Evolutionary conservation across 768 basidiomycete species (phyloP).

Genomic region (Naganishia antarctica): DNA sequence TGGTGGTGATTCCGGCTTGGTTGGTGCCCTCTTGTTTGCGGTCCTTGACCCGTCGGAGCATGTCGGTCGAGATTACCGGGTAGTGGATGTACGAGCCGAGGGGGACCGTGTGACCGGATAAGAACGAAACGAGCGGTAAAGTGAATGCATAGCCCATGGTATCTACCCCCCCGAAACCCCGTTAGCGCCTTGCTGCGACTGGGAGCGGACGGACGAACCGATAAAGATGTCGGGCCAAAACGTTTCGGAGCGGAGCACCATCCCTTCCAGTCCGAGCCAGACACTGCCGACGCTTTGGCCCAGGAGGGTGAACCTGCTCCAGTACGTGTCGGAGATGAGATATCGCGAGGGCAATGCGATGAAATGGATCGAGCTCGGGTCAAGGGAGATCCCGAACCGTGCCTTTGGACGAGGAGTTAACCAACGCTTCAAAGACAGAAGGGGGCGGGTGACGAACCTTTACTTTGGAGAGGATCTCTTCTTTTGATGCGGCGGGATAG

Average conservation of each 20-base stretch:
- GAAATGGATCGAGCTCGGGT: slow-evolving; percentile 65
- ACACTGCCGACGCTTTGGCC: slow-evolving; percentile 89
- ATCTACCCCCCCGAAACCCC: slow-evolving; percentile 54
- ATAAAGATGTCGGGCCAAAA: slow-evolving; percentile 87
- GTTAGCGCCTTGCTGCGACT: slow-evolving; percentile 13
- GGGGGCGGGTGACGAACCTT: slow-evolving; percentile 56
- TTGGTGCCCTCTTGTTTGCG: slow-evolving; percentile 17
- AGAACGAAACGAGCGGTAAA: slow-evolving; percentile 66
- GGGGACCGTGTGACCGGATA: slow-evolving; percentile 58
- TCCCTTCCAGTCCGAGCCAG: slow-evolving; percentile 74
- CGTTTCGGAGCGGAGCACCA: slow-evolving; percentile 51
- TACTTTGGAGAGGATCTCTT: slow-evolving; percentile 72
- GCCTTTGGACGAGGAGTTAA: slow-evolving; percentile 56
- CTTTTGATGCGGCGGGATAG: slow-evolving; percentile 64
- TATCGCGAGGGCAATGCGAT: slow-evolving; percentile 68
- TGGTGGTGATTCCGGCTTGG: slow-evolving; percentile 53
- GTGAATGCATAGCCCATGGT: slow-evolving; percentile 98
- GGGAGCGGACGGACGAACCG: slow-evolving; percentile 54
- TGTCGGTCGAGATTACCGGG: slow-evolving; percentile 89
- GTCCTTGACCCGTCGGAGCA: slow-evolving; percentile 65
- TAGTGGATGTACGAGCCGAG: slow-evolving; percentile 93
- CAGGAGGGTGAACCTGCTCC: slow-evolving; percentile 84
- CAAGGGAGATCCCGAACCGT: slow-evolving; percentile 72
- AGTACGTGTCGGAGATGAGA: slow-evolving; percentile 73
- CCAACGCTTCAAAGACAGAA: too few relatives aligned